Conservation (phyloP, 1,284 basidiomycete species). For the Fomitopsis betulina region DNA sequence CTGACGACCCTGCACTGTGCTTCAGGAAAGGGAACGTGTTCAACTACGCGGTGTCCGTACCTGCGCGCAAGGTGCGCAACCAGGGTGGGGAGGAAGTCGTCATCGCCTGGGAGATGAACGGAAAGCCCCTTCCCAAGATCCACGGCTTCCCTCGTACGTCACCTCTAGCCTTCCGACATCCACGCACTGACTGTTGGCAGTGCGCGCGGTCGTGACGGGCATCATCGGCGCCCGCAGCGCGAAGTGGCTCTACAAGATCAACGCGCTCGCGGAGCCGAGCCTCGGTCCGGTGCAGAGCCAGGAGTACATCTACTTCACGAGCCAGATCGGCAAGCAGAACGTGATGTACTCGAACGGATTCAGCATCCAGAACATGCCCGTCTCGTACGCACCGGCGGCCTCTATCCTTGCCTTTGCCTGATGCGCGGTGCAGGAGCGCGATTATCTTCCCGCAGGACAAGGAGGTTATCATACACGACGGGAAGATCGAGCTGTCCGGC, state of each 20-base stretch:
- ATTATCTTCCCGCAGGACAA: slow-evolving; percentile 44
- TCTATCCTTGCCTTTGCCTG: neutral
- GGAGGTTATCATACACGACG: slow-evolving; percentile 45
- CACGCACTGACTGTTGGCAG: neutral
- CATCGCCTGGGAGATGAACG: slow-evolving; percentile 60
- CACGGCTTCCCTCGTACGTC: slow-evolving; percentile 42
- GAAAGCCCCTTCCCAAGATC: slow-evolving; percentile 45
- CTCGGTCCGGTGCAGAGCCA: slow-evolving; percentile 49
- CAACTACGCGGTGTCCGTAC: slow-evolving; percentile 54
- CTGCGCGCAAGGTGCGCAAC: slow-evolving; percentile 44
- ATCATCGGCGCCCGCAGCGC: slow-evolving; percentile 54
- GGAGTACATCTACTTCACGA: slow-evolving; percentile 50
- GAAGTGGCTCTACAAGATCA: slow-evolving; percentile 56
- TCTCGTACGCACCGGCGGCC: slow-evolving; percentile 35
- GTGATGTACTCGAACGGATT: slow-evolving; percentile 46
- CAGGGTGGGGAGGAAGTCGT: slow-evolving; percentile 45
- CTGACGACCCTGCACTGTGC: neutral
- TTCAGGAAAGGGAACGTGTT: slow-evolving; percentile 42
- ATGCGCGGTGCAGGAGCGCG: slow-evolving; percentile 36
- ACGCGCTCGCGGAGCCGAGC: slow-evolving; percentile 43
- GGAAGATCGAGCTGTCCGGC: slow-evolving; percentile 40
- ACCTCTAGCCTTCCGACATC: neutral
- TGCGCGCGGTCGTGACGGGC: slow-evolving; percentile 50
- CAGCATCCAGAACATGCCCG: slow-evolving; percentile 54
- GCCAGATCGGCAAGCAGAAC: slow-evolving; percentile 51